Evolutionary conservation across 768 basidiomycete genomes (phyloP), one percentile per base, ranked within the genome.

Genomic region (Phaffia tasmanica): DNA sequence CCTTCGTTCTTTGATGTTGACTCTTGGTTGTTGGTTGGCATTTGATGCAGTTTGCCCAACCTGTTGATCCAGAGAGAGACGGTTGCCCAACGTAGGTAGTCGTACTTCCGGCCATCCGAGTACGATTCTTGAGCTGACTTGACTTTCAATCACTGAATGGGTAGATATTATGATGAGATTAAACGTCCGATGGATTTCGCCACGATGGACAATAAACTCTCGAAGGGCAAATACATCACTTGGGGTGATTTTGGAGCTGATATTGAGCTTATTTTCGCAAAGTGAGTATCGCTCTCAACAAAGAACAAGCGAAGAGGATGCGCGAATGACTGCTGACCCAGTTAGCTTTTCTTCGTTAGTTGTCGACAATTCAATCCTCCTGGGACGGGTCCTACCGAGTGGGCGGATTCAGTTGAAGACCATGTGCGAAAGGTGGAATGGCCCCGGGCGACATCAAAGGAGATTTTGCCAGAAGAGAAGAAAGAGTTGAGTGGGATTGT

Each of bases 281-380:
- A 99, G 76, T 76, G 56, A 57, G 76, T 72, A 1, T 16, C 27
- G 8, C n/a, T 19, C n/a, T 50, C n/a, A n/a, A n/a, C n/a, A n/a
- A n/a, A n/a, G n/a, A n/a, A n/a, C n/a, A n/a, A n/a, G n/a, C n/a
- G n/a, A n/a, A n/a, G n/a, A n/a, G n/a, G n/a, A n/a, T n/a, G n/a
- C n/a, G n/a, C n/a, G n/a, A n/a, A n/a, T n/a, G n/a, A n/a, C 25
- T 35, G 48, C 51, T 19, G 30, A 51, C 35, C 21, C 47, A 2
- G 19, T 1, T 9, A 30, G 32, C 14, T 21, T 48, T 46, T 35
- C n/a, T 15, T 29, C 56, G 25, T 50, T 64, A 77, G 75, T 73
- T 97, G 93, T 75, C 85, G 89, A 42, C 81, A 84, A 71, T 99
- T 98, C 81, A 99, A 99, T 72, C 87, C 88, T 21, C 83, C 85